These are phyloP conservation scores for Mycosphaerella arachidis DNA, from an alignment of 2,329 filamentous ascomycete genomes.

Conservation along the genomic window DNA sequence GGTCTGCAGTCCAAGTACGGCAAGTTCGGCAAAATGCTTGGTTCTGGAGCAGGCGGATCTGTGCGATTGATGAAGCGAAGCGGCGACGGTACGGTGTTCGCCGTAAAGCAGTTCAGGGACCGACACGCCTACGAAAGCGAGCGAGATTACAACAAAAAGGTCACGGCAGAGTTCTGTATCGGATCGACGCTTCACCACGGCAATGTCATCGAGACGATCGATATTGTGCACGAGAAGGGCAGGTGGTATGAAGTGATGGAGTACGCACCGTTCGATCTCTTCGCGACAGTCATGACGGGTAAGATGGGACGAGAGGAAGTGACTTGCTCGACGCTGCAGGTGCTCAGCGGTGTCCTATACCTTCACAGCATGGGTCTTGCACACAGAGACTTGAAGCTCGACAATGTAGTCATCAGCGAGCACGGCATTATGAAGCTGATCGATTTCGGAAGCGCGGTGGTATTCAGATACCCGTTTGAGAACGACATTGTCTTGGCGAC, in stretches of 20 bases:
- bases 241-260: conserved; percentile 99
- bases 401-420: conserved; percentile 96
- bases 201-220: conserved; percentile 96
- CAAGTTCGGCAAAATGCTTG: conserved; percentile 89
- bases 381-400: conserved; percentile 90
- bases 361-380: conserved; percentile 92
- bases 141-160: conserved; percentile 94
- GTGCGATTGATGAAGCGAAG: conserved; percentile 91
- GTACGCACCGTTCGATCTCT: conserved; percentile 91
- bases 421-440: conserved; percentile 99
- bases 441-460: conserved; percentile 94
- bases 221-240: conserved; percentile 89
- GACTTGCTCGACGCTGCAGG: conserved; percentile 86
- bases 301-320: conserved; percentile 93
- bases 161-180: conserved; percentile 97
- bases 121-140: conserved; percentile 90
- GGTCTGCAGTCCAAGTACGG: conserved; percentile 87
- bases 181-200: conserved; percentile 95
- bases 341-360: conserved; percentile 89
- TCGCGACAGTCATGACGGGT: conserved; percentile 98
- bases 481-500: conserved; percentile 75
- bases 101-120: conserved; percentile 93
- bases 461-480: conserved; percentile 97
- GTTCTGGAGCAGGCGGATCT: conserved; percentile 89
- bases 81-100: conserved; percentile 89